A percentile compares a stretch with the other conserved stretches of the same genome.
These are phyloP conservation scores for Xylariaceae sp. DNA, from an alignment of 2,329 filamentous ascomycete genomes.

Conservation along the genomic window DNA sequence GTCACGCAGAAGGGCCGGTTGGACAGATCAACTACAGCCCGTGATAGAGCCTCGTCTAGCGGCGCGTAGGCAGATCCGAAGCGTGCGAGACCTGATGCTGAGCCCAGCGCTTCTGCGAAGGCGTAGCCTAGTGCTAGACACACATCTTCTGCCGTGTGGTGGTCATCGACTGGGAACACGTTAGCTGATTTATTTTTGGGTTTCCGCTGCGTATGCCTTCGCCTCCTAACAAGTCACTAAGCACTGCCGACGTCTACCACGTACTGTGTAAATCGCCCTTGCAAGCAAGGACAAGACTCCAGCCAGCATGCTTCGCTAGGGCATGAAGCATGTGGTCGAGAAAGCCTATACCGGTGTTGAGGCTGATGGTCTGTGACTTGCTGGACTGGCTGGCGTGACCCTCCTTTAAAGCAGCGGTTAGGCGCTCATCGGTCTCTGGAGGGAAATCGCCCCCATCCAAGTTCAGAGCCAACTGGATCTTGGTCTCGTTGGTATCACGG, in stretches of 20 bases:
- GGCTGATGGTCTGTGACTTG: conserved; percentile 77
- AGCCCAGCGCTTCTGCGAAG: conserved; percentile 76
- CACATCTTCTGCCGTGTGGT: conserved; percentile 95
- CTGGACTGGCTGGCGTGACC: conserved; percentile 81
- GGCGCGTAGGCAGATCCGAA: conserved; percentile 92
- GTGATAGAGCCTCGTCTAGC: conserved; percentile 89
- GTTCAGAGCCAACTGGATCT: conserved; percentile 88
- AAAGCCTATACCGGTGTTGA: conserved; percentile 95
- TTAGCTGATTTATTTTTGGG: conserved; percentile 2
- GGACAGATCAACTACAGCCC: conserved; percentile 90
- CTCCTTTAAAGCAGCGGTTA: conserved; percentile 51
- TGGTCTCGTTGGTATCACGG: conserved; percentile 96
- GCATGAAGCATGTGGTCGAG: conserved; percentile 99
- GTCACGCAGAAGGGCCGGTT: conserved; percentile 85
- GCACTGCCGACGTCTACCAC: conserved; percentile 28
- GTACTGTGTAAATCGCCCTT: conserved; percentile 87
- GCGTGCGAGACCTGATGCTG: conserved; percentile 75
- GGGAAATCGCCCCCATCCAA: conserved; percentile 84
- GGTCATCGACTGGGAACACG: conserved; percentile 76
- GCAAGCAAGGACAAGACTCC: conserved; percentile 80
- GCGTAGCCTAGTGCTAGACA: conserved; percentile 86
- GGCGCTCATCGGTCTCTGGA: conserved; percentile 55
- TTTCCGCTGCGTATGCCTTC: background rate
- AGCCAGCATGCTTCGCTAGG: conserved; percentile 90
- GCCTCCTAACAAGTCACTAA: background rate